Base-by-base conservation (phyloP, 192 early-diverging fungal species). In the Coemansia sp. region DNA sequence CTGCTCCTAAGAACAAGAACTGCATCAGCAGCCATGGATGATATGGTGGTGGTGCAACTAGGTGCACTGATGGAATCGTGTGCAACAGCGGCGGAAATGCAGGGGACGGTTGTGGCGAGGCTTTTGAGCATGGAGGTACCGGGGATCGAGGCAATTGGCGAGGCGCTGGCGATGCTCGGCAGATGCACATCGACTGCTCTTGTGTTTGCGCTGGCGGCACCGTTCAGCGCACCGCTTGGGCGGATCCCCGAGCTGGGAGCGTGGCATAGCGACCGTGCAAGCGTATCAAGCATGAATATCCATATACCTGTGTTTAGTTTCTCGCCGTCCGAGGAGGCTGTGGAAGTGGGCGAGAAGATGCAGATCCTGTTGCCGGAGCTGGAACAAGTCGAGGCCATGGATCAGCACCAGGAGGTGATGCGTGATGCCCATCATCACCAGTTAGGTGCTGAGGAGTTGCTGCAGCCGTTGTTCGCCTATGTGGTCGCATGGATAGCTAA, bases 341-440 rank as follows among this genome's bases (percentile, higher is more conserved):
- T 79, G 2, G 76, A 79, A 11, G 62, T 79, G 36, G 76, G 76
- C 56, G 76, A 79, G 31, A 68, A 70, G 53, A 72, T 79, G 60
- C 76, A 79, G 40, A 57, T 79, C 25, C 45, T 79, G 59, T 53
- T 79, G 30, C 70, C 76, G 1, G 76, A 79, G 63, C 76, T 79
- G 20, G 76, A 79, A 42, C 76, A 79, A 59, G 52, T 66, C 2
- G 76, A 66, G 14, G 55, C 48, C 20, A 67, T 79, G 62, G 67
- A 79, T 41, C 22, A 44, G 23, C 76, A 79, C 34, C 22, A 44
- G 23, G 70, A 79, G 57, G 59, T 57, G 22, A 44, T 53, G 45
- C 63, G 64, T 7, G 27, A 45, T 22, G 40, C 55, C 14, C 68
- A n/a, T n/a, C n/a, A n/a, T n/a, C n/a, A n/a, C n/a, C n/a, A 63